Conservation (phyloP, 192 early-diverging fungal genomes). For the Coemansia sp. region DNA sequence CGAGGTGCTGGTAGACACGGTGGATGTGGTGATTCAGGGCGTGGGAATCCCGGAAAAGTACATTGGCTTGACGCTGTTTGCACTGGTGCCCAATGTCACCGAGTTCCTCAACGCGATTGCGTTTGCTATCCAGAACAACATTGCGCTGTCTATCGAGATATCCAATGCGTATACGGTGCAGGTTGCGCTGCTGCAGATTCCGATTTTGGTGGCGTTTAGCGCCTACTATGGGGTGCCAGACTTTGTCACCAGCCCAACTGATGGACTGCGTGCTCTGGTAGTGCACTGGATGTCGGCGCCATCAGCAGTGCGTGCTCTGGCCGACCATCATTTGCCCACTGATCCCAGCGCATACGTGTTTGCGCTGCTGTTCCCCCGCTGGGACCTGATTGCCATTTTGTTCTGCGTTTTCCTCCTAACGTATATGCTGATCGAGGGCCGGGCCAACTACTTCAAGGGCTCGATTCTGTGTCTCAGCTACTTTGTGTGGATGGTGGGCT, state of each 20-base stretch:
- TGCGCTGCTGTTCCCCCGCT: slow-evolving; percentile 70
- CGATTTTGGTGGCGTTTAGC: slow-evolving; percentile 86
- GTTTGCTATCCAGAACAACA: slow-evolving; percentile 89
- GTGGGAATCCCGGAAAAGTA: slow-evolving; percentile 78
- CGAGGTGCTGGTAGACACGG: slow-evolving; percentile 86
- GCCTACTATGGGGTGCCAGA: slow-evolving; percentile 59
- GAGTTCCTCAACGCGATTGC: slow-evolving; percentile 95
- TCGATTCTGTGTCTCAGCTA: slow-evolving; percentile 86
- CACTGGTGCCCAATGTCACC: slow-evolving; percentile 91
- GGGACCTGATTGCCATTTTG: slow-evolving; percentile 63
- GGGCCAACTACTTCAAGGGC: slow-evolving; percentile 97
- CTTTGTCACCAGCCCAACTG: slow-evolving; percentile 20
- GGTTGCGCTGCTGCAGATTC: slow-evolving; percentile 93
- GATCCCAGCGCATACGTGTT: slow-evolving; percentile 56
- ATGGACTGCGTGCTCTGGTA: slow-evolving; percentile 17
- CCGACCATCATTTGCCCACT: slow-evolving; percentile 41
- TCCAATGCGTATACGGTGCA: slow-evolving; percentile 95
- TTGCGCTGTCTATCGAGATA: slow-evolving; percentile 86
- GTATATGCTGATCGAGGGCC: slow-evolving; percentile 94
- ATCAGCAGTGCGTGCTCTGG: slow-evolving; percentile 11
- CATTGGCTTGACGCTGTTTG: slow-evolving; percentile 91
- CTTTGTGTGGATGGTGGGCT: slow-evolving; percentile 75
- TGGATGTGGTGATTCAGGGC: slow-evolving; percentile 76
- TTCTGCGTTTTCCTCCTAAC: slow-evolving; percentile 77
- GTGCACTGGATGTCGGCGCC: slow-evolving; percentile 14